These are phyloP conservation scores for Cicer chorassanicum DNA, from an alignment of 306 rosid genomes.

Conservation along the genomic window DNA sequence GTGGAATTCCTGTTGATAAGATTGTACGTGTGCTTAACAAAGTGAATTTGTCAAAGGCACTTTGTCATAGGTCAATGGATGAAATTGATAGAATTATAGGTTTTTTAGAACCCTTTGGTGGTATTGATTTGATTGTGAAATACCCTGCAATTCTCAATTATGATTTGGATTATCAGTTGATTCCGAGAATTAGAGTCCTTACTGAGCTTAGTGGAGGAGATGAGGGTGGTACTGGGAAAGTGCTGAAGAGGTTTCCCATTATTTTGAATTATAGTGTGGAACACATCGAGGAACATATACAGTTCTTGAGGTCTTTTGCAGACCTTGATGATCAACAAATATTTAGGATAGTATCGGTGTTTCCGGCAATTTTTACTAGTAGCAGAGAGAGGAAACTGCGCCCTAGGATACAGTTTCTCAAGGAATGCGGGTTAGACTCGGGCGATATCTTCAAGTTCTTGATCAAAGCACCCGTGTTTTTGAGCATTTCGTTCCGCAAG, in stretches of 20 bases:
- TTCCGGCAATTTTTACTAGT: conserved; percentile 63
- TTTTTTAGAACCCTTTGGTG: conserved; percentile 65
- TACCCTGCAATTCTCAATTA: conserved; percentile 62
- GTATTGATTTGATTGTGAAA: conserved; percentile 60
- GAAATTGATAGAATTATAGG: conserved; percentile 55
- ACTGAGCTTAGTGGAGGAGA: conserved; percentile 66
- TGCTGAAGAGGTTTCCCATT: conserved; percentile 61
- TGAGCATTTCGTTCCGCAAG: conserved; percentile 61
- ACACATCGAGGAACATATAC: conserved; percentile 62
- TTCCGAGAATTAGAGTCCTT: conserved; percentile 59
- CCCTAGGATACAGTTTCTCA: conserved; percentile 75
- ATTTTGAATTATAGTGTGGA: conserved; percentile 63
- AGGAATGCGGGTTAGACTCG: conserved; percentile 70
- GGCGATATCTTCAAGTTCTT: conserved; percentile 72
- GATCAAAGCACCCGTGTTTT: conserved; percentile 72
- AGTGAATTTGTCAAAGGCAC: conserved; percentile 62
- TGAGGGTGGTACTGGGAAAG: conserved; percentile 46
- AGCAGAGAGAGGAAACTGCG: conserved; percentile 79
- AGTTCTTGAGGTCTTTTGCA: conserved; percentile 64
- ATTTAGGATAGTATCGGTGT: conserved; percentile 63
- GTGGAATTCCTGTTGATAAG: conserved; percentile 62
- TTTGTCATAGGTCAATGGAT: conserved; percentile 61
- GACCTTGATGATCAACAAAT: conserved; percentile 61
- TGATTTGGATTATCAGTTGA: conserved; percentile 63
- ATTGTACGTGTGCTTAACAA: conserved; percentile 62